Base-by-base conservation (phyloP, 2,329 filamentous ascomycete genomes). In the Exophiala alcalophila region DNA sequence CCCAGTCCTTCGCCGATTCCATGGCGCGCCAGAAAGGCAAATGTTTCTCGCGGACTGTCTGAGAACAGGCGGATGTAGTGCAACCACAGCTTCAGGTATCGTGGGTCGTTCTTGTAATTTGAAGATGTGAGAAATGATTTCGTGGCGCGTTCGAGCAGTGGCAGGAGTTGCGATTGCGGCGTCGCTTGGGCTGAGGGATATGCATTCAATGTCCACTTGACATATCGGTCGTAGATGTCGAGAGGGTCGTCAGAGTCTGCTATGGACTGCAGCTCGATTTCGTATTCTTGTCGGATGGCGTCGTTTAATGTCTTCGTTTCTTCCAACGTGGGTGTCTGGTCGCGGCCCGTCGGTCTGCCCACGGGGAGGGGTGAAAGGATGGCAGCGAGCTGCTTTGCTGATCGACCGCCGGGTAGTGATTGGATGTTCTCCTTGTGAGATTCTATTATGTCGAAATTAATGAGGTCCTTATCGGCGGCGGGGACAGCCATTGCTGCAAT, bases 341-440 rank as follows among this genome's bases (percentile, higher is more conserved):
- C 67, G 58, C 75, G 77, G 41, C 80, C 73, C 23, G 7, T 10
- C 6, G 57, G 54, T 9, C 57, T 61, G 27, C 61, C 69, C 48
- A 57, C 65, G 35, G 32, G 78, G 67, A 27, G 76, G 72, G 27
- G 77, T 74, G 40, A 86, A 74, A 49, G 89, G 83, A 75, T 78
- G 40, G 89, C 79, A 20, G 83, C 89, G 37, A 98, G 82, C 40
- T 92, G 90, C 69, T 83, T 86, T 31, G 91, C 92, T 27, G 91
- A 97, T 53, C 92, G 74, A 23, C 83, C 92, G 50, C 87, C 85
- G 11, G 91, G 90, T 9, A 98, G 76, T 15, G 89, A 83, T 66
- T 96, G 90, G 43, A 98, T 96, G 67, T 98, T 98, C 70, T 98
- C 92, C 69, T 98, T 98, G 59, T 96, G 90, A 32, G 79, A 80